Evolutionary conservation across 2,329 filamentous ascomycete genomes (phyloP).

Genomic region (Scedosporium aurantiacum): DNA sequence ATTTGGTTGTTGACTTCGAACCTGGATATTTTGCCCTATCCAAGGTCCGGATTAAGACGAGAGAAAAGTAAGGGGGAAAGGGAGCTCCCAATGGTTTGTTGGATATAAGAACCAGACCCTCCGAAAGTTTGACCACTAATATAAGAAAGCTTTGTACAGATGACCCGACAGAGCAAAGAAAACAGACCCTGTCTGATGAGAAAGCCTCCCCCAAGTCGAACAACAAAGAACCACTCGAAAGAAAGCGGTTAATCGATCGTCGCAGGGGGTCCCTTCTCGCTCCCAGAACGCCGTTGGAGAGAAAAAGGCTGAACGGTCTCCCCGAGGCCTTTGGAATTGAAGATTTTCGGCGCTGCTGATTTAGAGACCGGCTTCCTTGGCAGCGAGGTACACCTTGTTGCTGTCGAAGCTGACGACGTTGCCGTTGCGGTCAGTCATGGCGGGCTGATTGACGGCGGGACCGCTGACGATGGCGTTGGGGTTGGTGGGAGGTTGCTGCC

Average conservation of each 20-base stretch:
- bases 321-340: background rate
- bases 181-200: background rate
- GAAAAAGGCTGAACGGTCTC: background rate
- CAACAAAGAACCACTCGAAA: no score
- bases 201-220: no score
- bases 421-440: slow-evolving; percentile 36
- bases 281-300: background rate
- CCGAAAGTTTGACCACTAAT: slow-evolving; percentile 5
- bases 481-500: slow-evolving; percentile 1
- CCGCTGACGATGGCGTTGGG: slow-evolving; percentile 7
- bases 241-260: no score
- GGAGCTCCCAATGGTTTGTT: slow-evolving; percentile 11
- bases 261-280: no score
- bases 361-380: slow-evolving; percentile 25
- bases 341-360: background rate
- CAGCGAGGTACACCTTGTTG: slow-evolving; percentile 29
- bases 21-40: slow-evolving; percentile 10
- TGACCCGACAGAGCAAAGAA: background rate
- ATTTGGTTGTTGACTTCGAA: slow-evolving; percentile 9
- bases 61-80: slow-evolving; percentile 8
- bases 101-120: slow-evolving; percentile 7
- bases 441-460: slow-evolving; percentile 24
- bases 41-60: slow-evolving; percentile 11
- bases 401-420: slow-evolving; percentile 34
- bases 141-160: slow-evolving; percentile 1